Percentiles rank a stretch among this genome's conserved stretches.
phyloP scores from a whole-genome alignment of 2,329 filamentous ascomycete species.

The Pestalotiopsis sp. region DNA sequence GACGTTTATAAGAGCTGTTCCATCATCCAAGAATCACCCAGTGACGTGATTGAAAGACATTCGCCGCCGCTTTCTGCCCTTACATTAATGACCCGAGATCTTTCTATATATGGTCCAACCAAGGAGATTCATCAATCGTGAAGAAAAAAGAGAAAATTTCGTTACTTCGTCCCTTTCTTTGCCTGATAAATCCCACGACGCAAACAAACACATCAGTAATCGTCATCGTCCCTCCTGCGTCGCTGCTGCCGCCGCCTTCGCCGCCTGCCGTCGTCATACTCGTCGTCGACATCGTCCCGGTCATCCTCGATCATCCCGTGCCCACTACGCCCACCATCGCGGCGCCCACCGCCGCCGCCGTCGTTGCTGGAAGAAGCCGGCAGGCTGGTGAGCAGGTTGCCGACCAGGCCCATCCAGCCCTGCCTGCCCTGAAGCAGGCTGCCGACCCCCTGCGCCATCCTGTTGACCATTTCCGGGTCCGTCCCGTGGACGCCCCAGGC shows the following conservation, averaged over 20 bases:
- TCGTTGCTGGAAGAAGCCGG: not conserved
- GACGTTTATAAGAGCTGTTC: not conserved
- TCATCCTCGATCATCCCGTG: conserved; percentile 1
- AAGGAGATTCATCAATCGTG: conserved; percentile 7
- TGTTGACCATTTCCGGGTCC: conserved; percentile 17
- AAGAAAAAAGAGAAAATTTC: not conserved
- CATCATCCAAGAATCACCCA: not conserved
- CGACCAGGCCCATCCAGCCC: conserved; percentile 15
- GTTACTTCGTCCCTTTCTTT: not conserved
- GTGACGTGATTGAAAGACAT: not conserved
- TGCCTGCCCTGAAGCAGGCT: conserved; percentile 15
- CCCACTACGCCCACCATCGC: not conserved
- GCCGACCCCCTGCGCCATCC: conserved; percentile 15
- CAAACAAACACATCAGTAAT: not conserved
- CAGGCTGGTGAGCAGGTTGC: conserved; percentile 12
- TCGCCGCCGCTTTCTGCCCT: not conserved
- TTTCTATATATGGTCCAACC: conserved; percentile 1
- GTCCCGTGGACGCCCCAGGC: conserved; percentile 17
- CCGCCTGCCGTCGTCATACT: not conserved
- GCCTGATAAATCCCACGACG: not conserved
- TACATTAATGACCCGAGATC: not conserved
- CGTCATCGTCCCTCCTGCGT: conserved; percentile 12
- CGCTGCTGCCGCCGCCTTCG: not conserved
- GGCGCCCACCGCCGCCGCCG: not conserved
- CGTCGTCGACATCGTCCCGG: not conserved